Conservation (phyloP, 1,139 yeast species). For the Yamadazyma atlantica region DNA sequence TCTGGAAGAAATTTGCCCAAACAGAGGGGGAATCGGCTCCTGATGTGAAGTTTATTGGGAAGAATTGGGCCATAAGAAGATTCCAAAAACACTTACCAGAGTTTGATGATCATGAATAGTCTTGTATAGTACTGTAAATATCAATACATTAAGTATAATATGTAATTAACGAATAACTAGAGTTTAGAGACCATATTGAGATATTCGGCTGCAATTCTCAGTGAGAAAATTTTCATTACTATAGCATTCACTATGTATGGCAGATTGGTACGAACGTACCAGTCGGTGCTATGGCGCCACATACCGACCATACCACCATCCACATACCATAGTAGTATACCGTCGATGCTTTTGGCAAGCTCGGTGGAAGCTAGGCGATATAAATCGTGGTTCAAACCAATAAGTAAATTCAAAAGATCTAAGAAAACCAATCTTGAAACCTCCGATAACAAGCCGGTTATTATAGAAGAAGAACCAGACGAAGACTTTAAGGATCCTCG, state of each 20-base stretch:
- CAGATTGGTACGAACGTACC: not conserved
- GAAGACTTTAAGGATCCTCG: constrained; percentile 2
- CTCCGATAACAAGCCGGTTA: not conserved
- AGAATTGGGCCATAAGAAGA: constrained; percentile 77
- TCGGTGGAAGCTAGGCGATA: not conserved
- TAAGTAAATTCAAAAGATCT: not conserved
- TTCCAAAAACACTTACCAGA: constrained; percentile 59
- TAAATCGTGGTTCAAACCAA: constrained; percentile 1
- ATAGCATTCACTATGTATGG: not conserved
- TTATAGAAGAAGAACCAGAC: not conserved
- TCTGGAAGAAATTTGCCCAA: constrained; percentile 68
- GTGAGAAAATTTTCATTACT: constrained; percentile 1
- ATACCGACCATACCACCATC: not conserved
- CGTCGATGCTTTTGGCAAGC: not conserved
- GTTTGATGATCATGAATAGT: constrained; percentile 19
- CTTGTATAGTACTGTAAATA: constrained; percentile 3
- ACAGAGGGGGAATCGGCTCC: constrained; percentile 69
- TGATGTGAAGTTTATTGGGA: constrained; percentile 66
- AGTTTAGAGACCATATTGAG: too few species aligned
- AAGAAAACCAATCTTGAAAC: not conserved
- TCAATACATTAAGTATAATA: too few species aligned
- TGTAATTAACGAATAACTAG: too few species aligned
- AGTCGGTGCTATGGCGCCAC: not conserved
- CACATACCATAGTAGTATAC: not conserved
- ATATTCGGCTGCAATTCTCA: constrained; percentile 2